A percentile compares a stretch with the other conserved stretches of the same genome.
These are phyloP conservation scores for Crucibulum laeve DNA, from an alignment of 768 basidiomycete species.

Conservation along the genomic window DNA sequence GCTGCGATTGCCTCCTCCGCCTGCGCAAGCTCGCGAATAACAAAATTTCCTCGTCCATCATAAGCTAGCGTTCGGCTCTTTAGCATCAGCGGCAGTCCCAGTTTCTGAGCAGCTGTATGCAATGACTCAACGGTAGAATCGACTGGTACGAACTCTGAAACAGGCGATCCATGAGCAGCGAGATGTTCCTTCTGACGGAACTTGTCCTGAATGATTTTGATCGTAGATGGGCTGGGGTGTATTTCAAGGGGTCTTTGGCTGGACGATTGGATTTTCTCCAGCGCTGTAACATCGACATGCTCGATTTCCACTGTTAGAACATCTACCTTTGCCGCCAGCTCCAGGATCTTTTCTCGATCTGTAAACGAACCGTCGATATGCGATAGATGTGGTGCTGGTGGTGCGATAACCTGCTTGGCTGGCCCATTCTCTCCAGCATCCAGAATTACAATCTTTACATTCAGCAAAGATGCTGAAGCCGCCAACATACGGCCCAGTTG, in stretches of 20 bases:
- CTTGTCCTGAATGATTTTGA: constrained; percentile 87
- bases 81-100: constrained; percentile 92
- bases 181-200: constrained; percentile 75
- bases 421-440: constrained; percentile 79
- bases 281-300: constrained; percentile 79
- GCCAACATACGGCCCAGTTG: constrained; percentile 98
- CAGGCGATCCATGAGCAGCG: constrained; percentile 53
- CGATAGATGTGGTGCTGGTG: constrained; percentile 37
- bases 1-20: constrained; percentile 44
- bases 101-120: constrained; percentile 40
- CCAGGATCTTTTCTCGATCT: constrained; percentile 70
- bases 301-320: constrained; percentile 95
- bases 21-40: constrained; percentile 52
- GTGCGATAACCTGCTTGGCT: constrained; percentile 82
- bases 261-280: constrained; percentile 53
- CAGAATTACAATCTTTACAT: constrained; percentile 79
- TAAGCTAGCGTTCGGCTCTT: constrained; percentile 95
- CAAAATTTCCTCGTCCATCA: constrained; percentile 92
- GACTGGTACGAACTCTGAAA: constrained; percentile 57
- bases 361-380: constrained; percentile 92
- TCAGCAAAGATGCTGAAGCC: constrained; percentile 82
- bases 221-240: constrained; percentile 79
- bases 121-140: constrained; percentile 51
- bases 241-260: constrained; percentile 33
- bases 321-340: constrained; percentile 78